These are phyloP conservation scores for Gamsiella multidivaricata DNA, from an alignment of 192 early-diverging fungal genomes.

Conservation along the genomic window DNA sequence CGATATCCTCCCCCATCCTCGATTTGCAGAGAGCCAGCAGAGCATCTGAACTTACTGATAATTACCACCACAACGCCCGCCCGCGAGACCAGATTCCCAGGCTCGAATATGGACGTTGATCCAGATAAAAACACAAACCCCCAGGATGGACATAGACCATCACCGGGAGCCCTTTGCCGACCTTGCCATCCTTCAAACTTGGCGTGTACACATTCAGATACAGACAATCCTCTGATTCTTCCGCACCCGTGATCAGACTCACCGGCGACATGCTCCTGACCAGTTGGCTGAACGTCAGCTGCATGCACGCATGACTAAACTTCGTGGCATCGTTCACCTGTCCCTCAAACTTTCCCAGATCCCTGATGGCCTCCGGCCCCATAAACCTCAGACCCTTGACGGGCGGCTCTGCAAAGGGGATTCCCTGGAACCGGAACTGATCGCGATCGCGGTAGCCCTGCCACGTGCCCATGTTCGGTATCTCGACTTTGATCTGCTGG, in stretches of 20 bases:
- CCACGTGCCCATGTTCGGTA: constrained; percentile 2
- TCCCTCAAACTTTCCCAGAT: neutral
- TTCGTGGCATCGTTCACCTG: constrained; percentile 14
- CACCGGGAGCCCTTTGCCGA: constrained; percentile 32
- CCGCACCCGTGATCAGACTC: neutral
- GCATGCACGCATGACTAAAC: constrained; percentile 19
- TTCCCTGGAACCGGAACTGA: constrained; percentile 44
- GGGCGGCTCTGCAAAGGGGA: constrained; percentile 43
- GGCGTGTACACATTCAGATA: constrained; percentile 50
- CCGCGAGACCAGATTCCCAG: constrained; percentile 44
- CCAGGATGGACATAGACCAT: constrained; percentile 47
- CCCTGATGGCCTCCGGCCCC: constrained; percentile 5
- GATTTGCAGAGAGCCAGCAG: neutral
- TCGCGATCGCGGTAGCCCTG: constrained; percentile 42
- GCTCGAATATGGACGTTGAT: constrained; percentile 21
- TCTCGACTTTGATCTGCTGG: constrained; percentile 25
- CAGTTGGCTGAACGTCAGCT: neutral
- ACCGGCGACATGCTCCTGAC: too few species aligned
- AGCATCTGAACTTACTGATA: constrained; percentile 41
- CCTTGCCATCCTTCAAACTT: constrained; percentile 5
- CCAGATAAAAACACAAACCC: neutral
- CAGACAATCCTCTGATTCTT: constrained; percentile 40
- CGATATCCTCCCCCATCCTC: neutral
- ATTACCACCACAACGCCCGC: constrained; percentile 42
- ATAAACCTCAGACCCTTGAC: constrained; percentile 21